phyloP scores from a whole-genome alignment of 2,329 filamentous ascomycete species.

The Paecilomyces dactylethromorphus region DNA sequence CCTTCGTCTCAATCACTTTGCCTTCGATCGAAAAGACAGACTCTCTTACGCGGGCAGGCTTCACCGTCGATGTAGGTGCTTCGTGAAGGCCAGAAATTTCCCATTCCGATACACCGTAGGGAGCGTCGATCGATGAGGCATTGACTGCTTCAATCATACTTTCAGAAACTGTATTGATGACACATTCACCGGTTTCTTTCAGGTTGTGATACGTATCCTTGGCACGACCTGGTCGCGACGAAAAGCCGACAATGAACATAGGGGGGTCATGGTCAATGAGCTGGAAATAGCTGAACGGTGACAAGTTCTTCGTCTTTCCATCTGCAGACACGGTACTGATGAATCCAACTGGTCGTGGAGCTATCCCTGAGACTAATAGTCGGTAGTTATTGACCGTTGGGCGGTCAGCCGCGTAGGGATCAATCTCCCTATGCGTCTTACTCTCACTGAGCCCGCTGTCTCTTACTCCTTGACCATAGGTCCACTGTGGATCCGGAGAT shows the following conservation, averaged over 20 bases:
- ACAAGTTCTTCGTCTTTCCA: slow-evolving; percentile 62
- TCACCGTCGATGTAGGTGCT: slow-evolving; percentile 56
- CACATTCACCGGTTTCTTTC: slow-evolving; percentile 62
- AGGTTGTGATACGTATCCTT: slow-evolving; percentile 77
- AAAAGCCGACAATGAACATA: slow-evolving; percentile 63
- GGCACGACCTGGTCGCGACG: slow-evolving; percentile 47
- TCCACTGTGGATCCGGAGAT: slow-evolving; percentile 27
- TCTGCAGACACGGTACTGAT: slow-evolving; percentile 52
- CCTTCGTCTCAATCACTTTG: slow-evolving; percentile 62
- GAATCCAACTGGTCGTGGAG: slow-evolving; percentile 71
- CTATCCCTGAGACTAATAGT: slow-evolving; percentile 71
- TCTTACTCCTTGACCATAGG: background rate
- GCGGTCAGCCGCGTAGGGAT: slow-evolving; percentile 66
- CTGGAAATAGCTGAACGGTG: slow-evolving; percentile 79
- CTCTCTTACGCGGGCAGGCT: slow-evolving; percentile 67
- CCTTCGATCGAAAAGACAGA: slow-evolving; percentile 75
- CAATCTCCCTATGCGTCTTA: slow-evolving; percentile 54
- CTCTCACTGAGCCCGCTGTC: background rate
- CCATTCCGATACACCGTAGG: slow-evolving; percentile 72
- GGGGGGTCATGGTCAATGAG: slow-evolving; percentile 78
- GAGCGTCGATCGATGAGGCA: slow-evolving; percentile 65
- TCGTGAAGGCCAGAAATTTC: slow-evolving; percentile 66
- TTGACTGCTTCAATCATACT: slow-evolving; percentile 82
- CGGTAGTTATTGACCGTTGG: slow-evolving; percentile 74
- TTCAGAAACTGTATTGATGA: slow-evolving; percentile 80